phyloP scores from a whole-genome alignment of 2,329 filamentous ascomycete species.

The Rutstroemia sp. region DNA sequence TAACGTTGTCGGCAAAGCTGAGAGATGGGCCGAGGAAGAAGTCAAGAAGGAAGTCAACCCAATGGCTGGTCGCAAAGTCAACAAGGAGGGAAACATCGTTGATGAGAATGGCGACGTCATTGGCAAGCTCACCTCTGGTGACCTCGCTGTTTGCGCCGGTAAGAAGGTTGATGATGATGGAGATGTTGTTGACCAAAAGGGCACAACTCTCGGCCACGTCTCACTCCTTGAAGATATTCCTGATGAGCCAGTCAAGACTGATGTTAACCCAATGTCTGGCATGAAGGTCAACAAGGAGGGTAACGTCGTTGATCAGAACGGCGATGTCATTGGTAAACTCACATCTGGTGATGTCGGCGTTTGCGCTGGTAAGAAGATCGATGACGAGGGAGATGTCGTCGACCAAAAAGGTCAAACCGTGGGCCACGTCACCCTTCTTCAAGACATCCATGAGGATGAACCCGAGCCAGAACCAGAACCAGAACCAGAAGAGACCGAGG shows the following conservation, averaged over 20 bases:
- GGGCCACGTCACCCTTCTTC: constrained; percentile 61
- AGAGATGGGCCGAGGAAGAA: constrained; percentile 51
- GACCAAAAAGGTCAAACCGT: constrained; percentile 60
- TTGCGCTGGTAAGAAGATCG: constrained; percentile 61
- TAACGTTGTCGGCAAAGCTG: constrained; percentile 49
- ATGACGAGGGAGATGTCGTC: constrained; percentile 64
- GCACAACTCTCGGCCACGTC: constrained; percentile 60
- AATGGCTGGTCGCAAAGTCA: constrained; percentile 47
- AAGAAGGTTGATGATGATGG: constrained; percentile 65
- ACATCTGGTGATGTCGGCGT: constrained; percentile 59
- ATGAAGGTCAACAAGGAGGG: constrained; percentile 51
- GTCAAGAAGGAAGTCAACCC: constrained; percentile 45
- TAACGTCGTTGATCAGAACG: constrained; percentile 50
- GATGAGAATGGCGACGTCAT: constrained; percentile 53
- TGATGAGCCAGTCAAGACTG: constrained; percentile 45
- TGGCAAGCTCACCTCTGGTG: constrained; percentile 62
- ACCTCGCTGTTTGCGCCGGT: constrained; percentile 54
- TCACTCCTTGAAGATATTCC: constrained; percentile 56
- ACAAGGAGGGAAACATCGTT: constrained; percentile 52
- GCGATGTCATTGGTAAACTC: constrained; percentile 58
- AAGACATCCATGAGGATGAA: constrained; percentile 41
- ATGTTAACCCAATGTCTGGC: constrained; percentile 45
- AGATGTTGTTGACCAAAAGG: constrained; percentile 63
- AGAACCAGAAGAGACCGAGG: constrained; percentile 45
- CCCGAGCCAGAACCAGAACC: constrained; percentile 29